Evolutionary conservation across 306 rosid species (phyloP), one percentile per base, ranked within the genome.

Genomic region (Trichosanthes cucumerina): DNA sequence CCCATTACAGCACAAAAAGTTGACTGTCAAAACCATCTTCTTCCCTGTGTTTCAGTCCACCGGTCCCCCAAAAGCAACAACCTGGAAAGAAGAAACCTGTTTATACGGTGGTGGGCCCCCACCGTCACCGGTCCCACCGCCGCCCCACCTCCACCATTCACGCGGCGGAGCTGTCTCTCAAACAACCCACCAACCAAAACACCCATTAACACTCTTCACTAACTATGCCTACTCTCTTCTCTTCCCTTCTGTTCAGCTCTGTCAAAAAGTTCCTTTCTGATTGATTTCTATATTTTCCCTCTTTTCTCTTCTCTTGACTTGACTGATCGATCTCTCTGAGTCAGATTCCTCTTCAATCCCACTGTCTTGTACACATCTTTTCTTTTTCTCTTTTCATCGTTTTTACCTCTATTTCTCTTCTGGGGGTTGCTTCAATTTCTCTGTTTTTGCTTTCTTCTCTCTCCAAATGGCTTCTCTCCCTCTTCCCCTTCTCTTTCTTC

Each of bases 381-480:
- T 2, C 23, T 23, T 4, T n/a, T 52, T 52, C 10, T 31, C 1
- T 44, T 59, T 62, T 81, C 63, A 39, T 70, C 62, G 16, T 47
- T 49, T 65, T 74, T 39, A 26, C 59, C 15, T 47, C 43, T 2
- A 26, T 47, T 72, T 72, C 58, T 38, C 54, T 28, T 74, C 62
- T 74, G 78, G 77, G 77, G 24, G 31, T 74, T 16, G 6, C 44
- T 33, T 50, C 56, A 11, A 57, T 21, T 18, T 54, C 50, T 57
- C 15, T 63, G 18, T 19, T 46, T 21, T 59, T 9, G 36, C 18
- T 33, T 12, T 28, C 36, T 76, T 60, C 75, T 24, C 82, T 47
- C 78, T 24, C 18, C 0, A 2, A 75, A 88, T 88, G 91, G 88
- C 80, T 81, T 39, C 78, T 52, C 82, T 75, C 28, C 53, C 80